Base-by-base conservation (phyloP, 768 basidiomycete species). In the Tulasnella sp. region DNA sequence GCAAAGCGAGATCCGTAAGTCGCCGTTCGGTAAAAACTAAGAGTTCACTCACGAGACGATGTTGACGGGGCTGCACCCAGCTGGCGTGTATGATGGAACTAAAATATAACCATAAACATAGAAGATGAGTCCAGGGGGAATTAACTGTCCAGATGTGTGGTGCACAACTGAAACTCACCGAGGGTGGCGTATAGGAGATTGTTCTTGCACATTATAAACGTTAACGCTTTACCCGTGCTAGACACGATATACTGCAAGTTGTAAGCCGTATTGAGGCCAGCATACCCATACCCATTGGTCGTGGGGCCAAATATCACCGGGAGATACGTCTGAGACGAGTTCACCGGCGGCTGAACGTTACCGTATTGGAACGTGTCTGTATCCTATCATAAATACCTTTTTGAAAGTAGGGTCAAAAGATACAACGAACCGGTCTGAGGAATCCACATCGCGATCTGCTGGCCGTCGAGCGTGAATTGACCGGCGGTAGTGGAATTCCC, bases 181-280 rank as follows among this genome's bases (percentile, higher is more conserved):
- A 82, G 75, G 68, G 82, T 82, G 66, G 81, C 66, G 64, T 75
- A 80, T 13, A 80, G 76, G 75, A 34, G 67, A 8, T 72, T 70
- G 64, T 80, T 77, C 3, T 78, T 76, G 69, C 79, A 81, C 0
- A 81, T 73, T 17, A 81, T 71, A 80, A 79, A 81, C 3, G 80
- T 80, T 76, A 69, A 47, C 4, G 43, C 15, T 32, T 13, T 32
- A 50, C 78, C 79, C 45, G 80, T 68, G 47, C 68, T 67, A 56
- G 82, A 75, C 38, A 73, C 68, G 4, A 79, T 73, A 62, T 70
- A 75, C 58, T 73, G 77, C 81, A 80, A 83, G 64, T 79, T 76
- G 38, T 82, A 70, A 11, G 79, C 81, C n/a, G n/a, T n/a, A 65
- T 82, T 80, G 69, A 76, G 82, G 29, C 71, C 70, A 66, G 81